Conservation (phyloP, 176 grass and related monocot species). For the Oryza coarctata region DNA sequence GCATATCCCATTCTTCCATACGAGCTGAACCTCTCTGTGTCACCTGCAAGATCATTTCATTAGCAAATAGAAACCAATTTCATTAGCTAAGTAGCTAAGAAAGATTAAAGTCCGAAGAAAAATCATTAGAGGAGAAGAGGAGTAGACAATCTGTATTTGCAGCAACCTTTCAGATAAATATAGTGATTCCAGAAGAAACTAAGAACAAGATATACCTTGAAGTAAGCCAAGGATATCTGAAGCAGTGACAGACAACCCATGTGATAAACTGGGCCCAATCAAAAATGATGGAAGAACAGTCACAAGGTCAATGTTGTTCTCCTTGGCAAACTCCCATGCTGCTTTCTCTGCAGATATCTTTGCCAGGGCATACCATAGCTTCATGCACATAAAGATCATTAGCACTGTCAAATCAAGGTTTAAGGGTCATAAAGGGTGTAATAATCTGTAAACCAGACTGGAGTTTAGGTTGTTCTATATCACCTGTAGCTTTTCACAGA, state of each 20-base stretch:
- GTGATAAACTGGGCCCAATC: constrained; percentile 73
- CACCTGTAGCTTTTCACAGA: constrained; percentile 84
- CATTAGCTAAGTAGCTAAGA: neutral
- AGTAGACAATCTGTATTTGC: neutral
- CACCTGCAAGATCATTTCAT: constrained; percentile 49
- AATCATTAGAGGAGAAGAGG: neutral
- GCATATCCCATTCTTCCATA: constrained; percentile 96
- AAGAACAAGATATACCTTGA: constrained; percentile 44
- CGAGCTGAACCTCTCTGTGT: constrained; percentile 63
- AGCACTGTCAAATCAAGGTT: constrained; percentile 2
- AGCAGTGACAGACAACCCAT: constrained; percentile 71
- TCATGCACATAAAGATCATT: neutral
- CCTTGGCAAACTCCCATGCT: constrained; percentile 85
- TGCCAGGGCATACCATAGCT: constrained; percentile 92
- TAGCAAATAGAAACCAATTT: neutral
- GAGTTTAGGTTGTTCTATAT: neutral
- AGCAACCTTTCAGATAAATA: neutral
- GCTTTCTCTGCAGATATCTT: constrained; percentile 87
- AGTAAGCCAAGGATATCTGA: constrained; percentile 72
- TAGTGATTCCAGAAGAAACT: neutral
- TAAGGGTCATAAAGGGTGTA: neutral
- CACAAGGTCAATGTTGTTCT: constrained; percentile 76
- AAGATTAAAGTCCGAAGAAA: neutral
- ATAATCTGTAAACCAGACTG: neutral
- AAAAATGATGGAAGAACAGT: constrained; percentile 86